Evolutionary conservation across 805 yeast species (phyloP), one percentile per base, ranked within the genome.

Genomic region (Ogataea pilisensis): DNA sequence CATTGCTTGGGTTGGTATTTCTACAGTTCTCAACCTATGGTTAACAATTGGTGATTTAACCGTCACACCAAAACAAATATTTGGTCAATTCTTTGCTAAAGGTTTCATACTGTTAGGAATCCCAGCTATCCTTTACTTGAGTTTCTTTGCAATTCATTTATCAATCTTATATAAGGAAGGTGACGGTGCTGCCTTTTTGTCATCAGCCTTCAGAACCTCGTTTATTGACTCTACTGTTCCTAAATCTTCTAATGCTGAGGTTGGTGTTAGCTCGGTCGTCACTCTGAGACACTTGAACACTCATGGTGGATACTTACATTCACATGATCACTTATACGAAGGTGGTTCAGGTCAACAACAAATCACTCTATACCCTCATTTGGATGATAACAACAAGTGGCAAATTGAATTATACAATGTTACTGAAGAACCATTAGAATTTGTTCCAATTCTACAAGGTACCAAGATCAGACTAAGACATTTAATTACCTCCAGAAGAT

Each of bases 301-400:
- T 28, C 73, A 72, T 51, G 93, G 90, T 50, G 93, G 93, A 37
- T 85, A 85, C 62, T 70, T 85, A 52, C 95, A 85, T 61, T 83
- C 91, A n/a, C 95, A 85, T 62, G 70, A 72, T 42, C 80, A 77
- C 54, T 64, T 69, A 51, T 84, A 82, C 54, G 85, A 81, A 55
- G 76, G 85, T 36, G 95, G 95, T 45, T 85, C 95, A 7, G 76
- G 82, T 55, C 95, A 85, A 64, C 95, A 85, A 63, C 95, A 85
- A 64, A 65, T 85, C 49, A 85, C 93, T 5, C 68, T 85, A 48
- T 85, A 85, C 57, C 90, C 90, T 35, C 91, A 84, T 60, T 63
- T 80, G 54, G 95, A 85, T 64, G 60, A 67, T 31, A 85, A 85
- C 66, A 85, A 85, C 64, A 70, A 76, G 46, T 85, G 91, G 88